Percentiles rank a stretch among this genome's conserved stretches.
phyloP scores from a whole-genome alignment of 2,329 filamentous ascomycete genomes.

The Boeremia exigua region DNA sequence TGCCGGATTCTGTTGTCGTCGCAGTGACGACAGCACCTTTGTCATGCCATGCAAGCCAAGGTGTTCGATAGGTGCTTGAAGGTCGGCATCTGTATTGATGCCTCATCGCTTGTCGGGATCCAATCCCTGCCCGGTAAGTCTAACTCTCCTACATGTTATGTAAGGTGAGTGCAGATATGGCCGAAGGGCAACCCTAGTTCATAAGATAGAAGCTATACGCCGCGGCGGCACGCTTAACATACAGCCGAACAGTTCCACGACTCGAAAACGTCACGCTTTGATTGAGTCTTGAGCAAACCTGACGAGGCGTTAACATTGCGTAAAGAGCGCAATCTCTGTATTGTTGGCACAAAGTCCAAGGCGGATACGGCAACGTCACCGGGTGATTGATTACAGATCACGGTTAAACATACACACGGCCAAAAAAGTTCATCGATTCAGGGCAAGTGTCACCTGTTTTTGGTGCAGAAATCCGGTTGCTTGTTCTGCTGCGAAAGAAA shows the following conservation, averaged over 20 bases:
- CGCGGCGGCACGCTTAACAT: slow-evolving; percentile 1
- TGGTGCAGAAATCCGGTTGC: no score
- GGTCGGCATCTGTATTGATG: background rate
- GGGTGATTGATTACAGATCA: slow-evolving; percentile 19
- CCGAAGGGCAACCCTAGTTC: slow-evolving; percentile 2
- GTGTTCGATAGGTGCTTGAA: background rate
- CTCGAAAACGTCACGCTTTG: slow-evolving; percentile 15
- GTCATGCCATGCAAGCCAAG: no score
- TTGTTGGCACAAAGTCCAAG: background rate
- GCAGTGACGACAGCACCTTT: no score
- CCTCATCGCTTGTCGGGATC: slow-evolving; percentile 8
- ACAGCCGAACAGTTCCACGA: slow-evolving; percentile 9
- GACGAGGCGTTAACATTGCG: background rate
- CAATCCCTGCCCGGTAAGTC: background rate
- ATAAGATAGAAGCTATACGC: slow-evolving; percentile 5
- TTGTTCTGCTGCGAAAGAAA: slow-evolving; percentile 18
- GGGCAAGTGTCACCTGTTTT: no score
- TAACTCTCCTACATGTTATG: slow-evolving; percentile 8
- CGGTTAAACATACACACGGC: slow-evolving; percentile 4
- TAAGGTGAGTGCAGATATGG: slow-evolving; percentile 7
- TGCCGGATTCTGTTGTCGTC: no score
- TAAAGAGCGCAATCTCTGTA: slow-evolving; percentile 5
- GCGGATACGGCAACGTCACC: background rate
- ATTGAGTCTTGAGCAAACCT: slow-evolving; percentile 5
- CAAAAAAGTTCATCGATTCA: slow-evolving; percentile 14